These are phyloP conservation scores for Prototheca wickerhamii DNA, from an alignment of 163 green algal species.

Conservation along the genomic window DNA sequence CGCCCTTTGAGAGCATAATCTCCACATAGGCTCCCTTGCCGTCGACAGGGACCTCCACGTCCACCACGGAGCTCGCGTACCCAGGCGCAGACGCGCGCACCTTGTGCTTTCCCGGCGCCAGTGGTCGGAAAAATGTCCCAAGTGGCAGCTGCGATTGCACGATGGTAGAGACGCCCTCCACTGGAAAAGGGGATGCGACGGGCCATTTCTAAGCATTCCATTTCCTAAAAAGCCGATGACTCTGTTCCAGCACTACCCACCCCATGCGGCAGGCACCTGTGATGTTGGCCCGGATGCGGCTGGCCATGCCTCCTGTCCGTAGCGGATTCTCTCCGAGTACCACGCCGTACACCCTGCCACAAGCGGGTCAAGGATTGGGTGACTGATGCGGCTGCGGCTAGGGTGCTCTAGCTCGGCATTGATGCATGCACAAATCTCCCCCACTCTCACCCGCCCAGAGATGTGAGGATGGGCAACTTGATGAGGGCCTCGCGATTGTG, in stretches of 20 bases:
- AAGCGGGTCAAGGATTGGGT: too few species aligned
- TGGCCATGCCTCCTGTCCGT: too few species aligned
- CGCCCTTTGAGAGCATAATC: constrained; percentile 14
- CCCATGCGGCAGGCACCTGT: too few species aligned
- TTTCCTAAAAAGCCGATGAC: too few species aligned
- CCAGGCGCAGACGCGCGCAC: constrained; percentile 26
- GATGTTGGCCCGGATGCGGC: too few species aligned
- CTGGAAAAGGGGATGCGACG: too few species aligned
- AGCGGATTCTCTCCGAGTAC: too few species aligned
- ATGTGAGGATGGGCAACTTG: constrained; percentile 33
- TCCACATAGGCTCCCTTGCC: constrained; percentile 23
- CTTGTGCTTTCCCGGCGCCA: constrained; percentile 47
- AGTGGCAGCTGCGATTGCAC: not conserved
- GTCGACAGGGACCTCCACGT: constrained; percentile 37
- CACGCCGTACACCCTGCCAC: too few species aligned
- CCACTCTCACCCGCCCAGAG: not conserved
- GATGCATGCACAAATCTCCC: not conserved
- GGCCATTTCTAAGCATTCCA: too few species aligned
- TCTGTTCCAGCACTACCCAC: too few species aligned
- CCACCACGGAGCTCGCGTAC: constrained; percentile 13
- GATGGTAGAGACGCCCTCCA: constrained; percentile 11
- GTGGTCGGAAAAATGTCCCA: constrained; percentile 29
- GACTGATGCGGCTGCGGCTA: not conserved
- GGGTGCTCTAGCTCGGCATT: not conserved
- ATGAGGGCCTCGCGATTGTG: constrained; percentile 61